Conservation (phyloP, 148 eudicot species). For the Nepenthes mirabilis region DNA sequence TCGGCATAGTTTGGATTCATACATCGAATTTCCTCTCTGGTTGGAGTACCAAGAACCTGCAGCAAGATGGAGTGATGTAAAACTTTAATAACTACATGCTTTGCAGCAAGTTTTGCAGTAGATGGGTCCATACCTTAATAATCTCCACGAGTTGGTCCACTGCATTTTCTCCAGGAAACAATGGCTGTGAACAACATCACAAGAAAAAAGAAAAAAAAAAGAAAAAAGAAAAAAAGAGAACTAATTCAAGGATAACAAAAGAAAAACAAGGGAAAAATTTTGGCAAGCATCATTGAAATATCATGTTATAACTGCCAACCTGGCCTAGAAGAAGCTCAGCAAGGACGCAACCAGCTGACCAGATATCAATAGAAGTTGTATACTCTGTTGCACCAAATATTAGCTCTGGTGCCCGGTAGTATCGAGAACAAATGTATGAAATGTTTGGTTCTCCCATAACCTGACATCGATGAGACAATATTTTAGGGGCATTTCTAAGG, state of each 20-base stretch:
- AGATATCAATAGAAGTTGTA: constrained; percentile 73
- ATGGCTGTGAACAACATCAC: constrained; percentile 15
- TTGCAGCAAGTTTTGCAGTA: background rate
- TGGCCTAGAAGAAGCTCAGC: constrained; percentile 82
- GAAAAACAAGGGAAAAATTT: background rate
- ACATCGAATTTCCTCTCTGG: constrained; percentile 38
- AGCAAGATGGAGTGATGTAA: background rate
- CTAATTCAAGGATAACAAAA: background rate
- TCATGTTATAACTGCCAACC: constrained; percentile 20
- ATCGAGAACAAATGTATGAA: constrained; percentile 80
- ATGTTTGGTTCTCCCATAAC: constrained; percentile 74
- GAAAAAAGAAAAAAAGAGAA: background rate
- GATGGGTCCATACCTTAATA: constrained; percentile 18
- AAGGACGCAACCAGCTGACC: constrained; percentile 87
- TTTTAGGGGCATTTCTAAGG: too few relatives aligned
- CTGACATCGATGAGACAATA: constrained; percentile 16
- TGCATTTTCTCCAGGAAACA: constrained; percentile 36
- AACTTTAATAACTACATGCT: background rate
- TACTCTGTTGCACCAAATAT: constrained; percentile 88
- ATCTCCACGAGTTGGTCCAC: constrained; percentile 36
- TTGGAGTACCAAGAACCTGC: constrained; percentile 45
- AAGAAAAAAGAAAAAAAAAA: background rate
- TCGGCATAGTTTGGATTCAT: constrained; percentile 41
- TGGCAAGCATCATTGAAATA: background rate
- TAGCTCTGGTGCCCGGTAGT: constrained; percentile 78